These are phyloP conservation scores for Fusarium pilosicola DNA, from an alignment of 2,329 filamentous ascomycete genomes.

Conservation along the genomic window DNA sequence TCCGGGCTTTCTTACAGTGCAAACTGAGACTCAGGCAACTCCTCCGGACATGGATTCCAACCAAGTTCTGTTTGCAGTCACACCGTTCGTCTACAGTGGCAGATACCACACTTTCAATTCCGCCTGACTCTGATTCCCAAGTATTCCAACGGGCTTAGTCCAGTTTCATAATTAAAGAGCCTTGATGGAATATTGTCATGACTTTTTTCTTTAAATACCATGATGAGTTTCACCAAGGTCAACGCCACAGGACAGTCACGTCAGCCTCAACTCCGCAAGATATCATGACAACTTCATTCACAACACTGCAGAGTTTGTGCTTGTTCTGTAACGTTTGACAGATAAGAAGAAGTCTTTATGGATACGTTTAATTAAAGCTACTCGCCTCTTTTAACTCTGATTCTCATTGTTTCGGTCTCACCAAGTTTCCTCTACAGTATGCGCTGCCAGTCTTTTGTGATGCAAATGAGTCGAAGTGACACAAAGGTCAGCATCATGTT, in stretches of 20 bases:
- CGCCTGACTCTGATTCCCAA: neutral
- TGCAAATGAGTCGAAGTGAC: neutral
- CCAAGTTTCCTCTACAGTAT: neutral
- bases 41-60: accelerated
- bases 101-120: neutral
- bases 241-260: too few species aligned
- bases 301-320: neutral
- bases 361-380: accelerated
- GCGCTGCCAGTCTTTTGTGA: neutral
- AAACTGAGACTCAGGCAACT: accelerated
- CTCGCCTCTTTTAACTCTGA: neutral
- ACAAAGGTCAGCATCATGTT: neutral
- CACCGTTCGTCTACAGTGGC: neutral
- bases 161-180: neutral
- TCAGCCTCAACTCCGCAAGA: too few species aligned
- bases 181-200: accelerated
- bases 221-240: neutral
- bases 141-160: too few species aligned
- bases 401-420: neutral
- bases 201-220: neutral
- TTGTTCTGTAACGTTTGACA: neutral
- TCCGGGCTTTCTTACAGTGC: neutral
- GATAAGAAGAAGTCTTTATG: accelerated
- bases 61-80: neutral
- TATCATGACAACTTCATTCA: neutral